phyloP scores from a whole-genome alignment of 805 yeast genomes.

The Trichomonascus vanleenenianus region DNA sequence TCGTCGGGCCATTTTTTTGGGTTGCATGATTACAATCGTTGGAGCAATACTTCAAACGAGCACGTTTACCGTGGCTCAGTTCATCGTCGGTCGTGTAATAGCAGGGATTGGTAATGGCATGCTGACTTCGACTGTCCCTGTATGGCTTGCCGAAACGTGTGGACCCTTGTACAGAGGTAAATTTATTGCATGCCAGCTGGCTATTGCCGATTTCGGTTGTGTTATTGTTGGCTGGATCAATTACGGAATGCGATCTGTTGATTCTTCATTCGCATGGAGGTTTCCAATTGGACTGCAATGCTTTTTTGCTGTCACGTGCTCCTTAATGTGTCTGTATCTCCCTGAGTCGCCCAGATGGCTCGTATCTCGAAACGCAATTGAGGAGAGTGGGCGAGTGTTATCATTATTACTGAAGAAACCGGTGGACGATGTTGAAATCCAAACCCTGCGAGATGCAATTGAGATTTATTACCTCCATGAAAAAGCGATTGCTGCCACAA shows the following conservation, averaged over 20 bases:
- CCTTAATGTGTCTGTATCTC: slow-evolving; percentile 38
- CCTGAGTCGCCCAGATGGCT: slow-evolving; percentile 86
- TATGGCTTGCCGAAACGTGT: slow-evolving; percentile 69
- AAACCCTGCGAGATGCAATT: background rate
- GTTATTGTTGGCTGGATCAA: slow-evolving; percentile 69
- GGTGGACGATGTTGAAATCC: background rate
- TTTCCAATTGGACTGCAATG: slow-evolving; percentile 67
- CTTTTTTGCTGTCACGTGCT: slow-evolving; percentile 49
- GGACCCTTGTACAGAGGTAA: slow-evolving; percentile 57
- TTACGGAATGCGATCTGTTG: slow-evolving; percentile 55
- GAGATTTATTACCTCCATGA: background rate
- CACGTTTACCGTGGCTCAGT: slow-evolving; percentile 55
- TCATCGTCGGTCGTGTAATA: slow-evolving; percentile 60
- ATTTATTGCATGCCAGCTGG: slow-evolving; percentile 57
- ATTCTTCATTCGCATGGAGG: slow-evolving; percentile 49
- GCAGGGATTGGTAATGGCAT: slow-evolving; percentile 73
- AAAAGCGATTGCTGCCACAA: background rate
- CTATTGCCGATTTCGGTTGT: slow-evolving; percentile 59
- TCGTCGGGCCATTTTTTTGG: slow-evolving; percentile 49
- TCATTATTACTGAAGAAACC: slow-evolving; percentile 40
- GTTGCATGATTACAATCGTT: slow-evolving; percentile 45
- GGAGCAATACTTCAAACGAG: slow-evolving; percentile 56
- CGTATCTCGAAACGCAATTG: slow-evolving; percentile 54
- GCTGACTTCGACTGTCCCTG: slow-evolving; percentile 70
- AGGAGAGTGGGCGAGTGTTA: slow-evolving; percentile 20